phyloP scores from a whole-genome alignment of 2,329 filamentous ascomycete genomes.

The Didymella pomorum region DNA sequence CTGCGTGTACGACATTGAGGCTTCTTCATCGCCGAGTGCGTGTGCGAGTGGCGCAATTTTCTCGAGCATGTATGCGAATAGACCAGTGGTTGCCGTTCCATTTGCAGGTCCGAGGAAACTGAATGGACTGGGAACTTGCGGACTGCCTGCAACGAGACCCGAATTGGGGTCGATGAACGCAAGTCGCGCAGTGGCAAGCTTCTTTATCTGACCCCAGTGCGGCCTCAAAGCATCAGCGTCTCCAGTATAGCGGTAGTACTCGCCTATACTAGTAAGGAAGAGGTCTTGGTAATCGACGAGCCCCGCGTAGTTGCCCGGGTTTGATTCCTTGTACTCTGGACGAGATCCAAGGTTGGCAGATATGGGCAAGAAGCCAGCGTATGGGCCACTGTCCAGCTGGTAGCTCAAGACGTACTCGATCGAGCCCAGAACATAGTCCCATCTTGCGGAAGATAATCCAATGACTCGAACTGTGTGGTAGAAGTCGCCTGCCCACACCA shows the following conservation, averaged over 20 bases:
- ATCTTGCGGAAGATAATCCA: neutral
- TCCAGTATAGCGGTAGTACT: constrained; percentile 24
- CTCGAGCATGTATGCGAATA: constrained; percentile 38
- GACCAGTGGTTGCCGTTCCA: constrained; percentile 37
- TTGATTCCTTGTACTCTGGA: neutral
- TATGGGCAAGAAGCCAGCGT: neutral
- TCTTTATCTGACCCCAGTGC: constrained; percentile 39
- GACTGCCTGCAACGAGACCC: constrained; percentile 33
- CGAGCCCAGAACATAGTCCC: neutral
- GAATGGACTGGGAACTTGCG: constrained; percentile 1
- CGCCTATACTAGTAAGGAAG: neutral
- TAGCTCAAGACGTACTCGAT: neutral
- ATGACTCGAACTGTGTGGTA: neutral
- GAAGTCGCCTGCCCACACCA: neutral
- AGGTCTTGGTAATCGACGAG: neutral
- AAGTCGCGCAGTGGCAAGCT: constrained; percentile 27
- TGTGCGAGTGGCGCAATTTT: constrained; percentile 38
- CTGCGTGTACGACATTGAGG: constrained; percentile 25
- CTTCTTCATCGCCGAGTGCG: constrained; percentile 40
- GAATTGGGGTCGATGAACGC: constrained; percentile 38
- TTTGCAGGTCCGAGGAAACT: constrained; percentile 43
- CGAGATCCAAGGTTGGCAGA: neutral
- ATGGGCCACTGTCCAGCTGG: neutral
- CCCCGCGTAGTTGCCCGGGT: neutral
- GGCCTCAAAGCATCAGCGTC: constrained; percentile 24